Percentiles rank a stretch among this genome's conserved stretches.
Conservation (phyloP, 2,329 filamentous ascomycete genomes). For the Hirsutella rhossiliensis region DNA sequence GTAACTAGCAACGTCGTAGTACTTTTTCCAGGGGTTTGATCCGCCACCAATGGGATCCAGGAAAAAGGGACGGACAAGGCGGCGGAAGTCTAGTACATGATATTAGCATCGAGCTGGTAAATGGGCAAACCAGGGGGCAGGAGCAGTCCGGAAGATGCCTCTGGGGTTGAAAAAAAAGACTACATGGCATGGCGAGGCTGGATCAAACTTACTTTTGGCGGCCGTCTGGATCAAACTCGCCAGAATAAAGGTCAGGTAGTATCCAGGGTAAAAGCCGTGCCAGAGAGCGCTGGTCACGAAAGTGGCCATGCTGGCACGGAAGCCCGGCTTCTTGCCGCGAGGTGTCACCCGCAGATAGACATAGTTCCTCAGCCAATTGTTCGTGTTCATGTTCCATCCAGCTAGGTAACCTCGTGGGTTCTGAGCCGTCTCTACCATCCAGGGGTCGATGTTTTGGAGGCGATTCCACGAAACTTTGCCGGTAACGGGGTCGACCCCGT, state of each 20-base stretch:
- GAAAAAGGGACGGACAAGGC: conserved; percentile 86
- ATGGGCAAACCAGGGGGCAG: neutral
- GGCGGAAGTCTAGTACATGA: conserved; percentile 59
- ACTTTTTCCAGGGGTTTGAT: conserved; percentile 60
- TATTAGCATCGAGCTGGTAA: neutral
- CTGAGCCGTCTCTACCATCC: conserved; percentile 77
- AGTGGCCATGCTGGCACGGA: conserved; percentile 85
- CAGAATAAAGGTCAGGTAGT: conserved; percentile 83
- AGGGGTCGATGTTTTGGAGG: conserved; percentile 78
- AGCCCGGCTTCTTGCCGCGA: conserved; percentile 90
- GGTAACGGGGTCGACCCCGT: conserved; percentile 75
- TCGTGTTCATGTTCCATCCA: conserved; percentile 98
- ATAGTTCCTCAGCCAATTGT: conserved; percentile 92
- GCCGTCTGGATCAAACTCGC: conserved; percentile 86
- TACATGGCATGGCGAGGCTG: neutral
- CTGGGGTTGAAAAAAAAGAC: too few relatives aligned
- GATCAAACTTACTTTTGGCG: conserved; percentile 66
- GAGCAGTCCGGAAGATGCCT: too few relatives aligned
- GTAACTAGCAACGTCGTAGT: conserved; percentile 73
- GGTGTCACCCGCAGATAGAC: conserved; percentile 92
- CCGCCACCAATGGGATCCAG: conserved; percentile 62
- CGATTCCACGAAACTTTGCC: conserved; percentile 82
- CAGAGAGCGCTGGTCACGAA: conserved; percentile 92
- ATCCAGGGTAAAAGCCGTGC: conserved; percentile 97
- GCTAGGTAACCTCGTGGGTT: conserved; percentile 88